Evolutionary conservation across 768 basidiomycete species (phyloP).

Genomic region (Tricholoma sp.): DNA sequence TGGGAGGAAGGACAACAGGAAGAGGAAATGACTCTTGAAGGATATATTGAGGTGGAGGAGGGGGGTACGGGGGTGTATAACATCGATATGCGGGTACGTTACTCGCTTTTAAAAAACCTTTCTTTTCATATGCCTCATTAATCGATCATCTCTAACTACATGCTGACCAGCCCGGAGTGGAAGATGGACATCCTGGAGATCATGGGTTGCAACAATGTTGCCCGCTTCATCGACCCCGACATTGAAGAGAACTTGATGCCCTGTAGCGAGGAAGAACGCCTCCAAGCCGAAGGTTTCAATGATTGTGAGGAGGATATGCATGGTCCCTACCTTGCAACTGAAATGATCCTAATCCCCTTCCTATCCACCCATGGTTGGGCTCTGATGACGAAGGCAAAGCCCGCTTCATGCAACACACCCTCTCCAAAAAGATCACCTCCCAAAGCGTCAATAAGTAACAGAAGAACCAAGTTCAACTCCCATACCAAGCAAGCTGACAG

Average conservation of each 20-base stretch:
- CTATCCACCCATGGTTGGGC: constrained; percentile 36
- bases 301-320: too few relatives aligned
- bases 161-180: constrained; percentile 84
- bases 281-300: constrained; percentile 95
- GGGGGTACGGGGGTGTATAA: constrained; percentile 92
- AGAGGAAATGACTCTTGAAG: constrained; percentile 62
- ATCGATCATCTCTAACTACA: constrained; percentile 73
- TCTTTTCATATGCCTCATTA: neutral
- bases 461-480: constrained; percentile 80
- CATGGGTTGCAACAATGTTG: constrained; percentile 97
- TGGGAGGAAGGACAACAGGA: too few relatives aligned
- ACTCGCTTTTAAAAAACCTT: neutral
- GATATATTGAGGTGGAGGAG: constrained; percentile 85
- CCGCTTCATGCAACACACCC: constrained; percentile 49
- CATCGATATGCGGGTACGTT: constrained; percentile 80
- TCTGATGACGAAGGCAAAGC: constrained; percentile 82
- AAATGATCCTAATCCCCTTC: too few relatives aligned
- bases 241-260: constrained; percentile 94
- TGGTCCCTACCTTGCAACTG: too few relatives aligned
- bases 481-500: constrained; percentile 72
- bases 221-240: constrained; percentile 97
- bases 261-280: constrained; percentile 94
- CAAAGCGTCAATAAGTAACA: constrained; percentile 80
- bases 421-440: constrained; percentile 65
- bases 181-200: too few relatives aligned